Percentiles rank a stretch among this genome's conserved stretches.
Conservation (phyloP, 2,329 filamentous ascomycete species). For the Rachicladosporium sp. region DNA sequence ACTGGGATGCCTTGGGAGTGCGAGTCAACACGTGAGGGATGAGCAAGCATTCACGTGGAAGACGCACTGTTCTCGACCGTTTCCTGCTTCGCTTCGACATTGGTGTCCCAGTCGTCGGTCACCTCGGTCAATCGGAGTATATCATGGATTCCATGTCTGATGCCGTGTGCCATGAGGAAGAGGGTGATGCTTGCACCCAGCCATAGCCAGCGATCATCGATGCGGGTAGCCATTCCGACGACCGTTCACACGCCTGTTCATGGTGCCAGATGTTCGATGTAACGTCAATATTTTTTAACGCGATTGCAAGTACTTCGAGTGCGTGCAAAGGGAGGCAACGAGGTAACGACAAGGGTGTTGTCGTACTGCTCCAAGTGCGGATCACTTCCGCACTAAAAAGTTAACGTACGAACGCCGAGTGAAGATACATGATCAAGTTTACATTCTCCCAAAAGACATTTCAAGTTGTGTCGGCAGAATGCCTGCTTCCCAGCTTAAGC, state of each 20-base stretch:
- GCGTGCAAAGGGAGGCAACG: no score
- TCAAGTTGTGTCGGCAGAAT: conserved; percentile 35
- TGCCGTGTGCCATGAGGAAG: conserved; percentile 44
- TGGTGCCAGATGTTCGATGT: no score
- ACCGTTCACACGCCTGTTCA: no score
- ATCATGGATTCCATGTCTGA: conserved; percentile 46
- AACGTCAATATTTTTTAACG: no score
- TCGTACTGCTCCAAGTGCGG: no score
- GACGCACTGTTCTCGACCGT: conserved; percentile 50
- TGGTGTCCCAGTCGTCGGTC: conserved; percentile 38
- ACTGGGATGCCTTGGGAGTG: conserved; percentile 26
- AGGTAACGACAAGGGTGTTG: no score
- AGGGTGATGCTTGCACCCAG: conserved; percentile 42
- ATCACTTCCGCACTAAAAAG: no score
- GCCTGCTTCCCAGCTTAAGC: conserved; percentile 93
- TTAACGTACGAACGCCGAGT: no score
- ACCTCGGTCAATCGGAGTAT: conserved; percentile 56
- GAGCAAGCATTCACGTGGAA: no score
- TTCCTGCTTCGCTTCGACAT: conserved; percentile 51
- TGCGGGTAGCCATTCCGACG: conserved; percentile 23
- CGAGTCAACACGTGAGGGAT: neutral
- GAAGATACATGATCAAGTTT: no score
- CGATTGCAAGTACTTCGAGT: no score
- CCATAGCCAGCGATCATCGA: conserved; percentile 36
- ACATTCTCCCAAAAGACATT: no score